These are phyloP conservation scores for Euphrasia arctica DNA, from an alignment of 305 asterid genomes.

Conservation along the genomic window DNA sequence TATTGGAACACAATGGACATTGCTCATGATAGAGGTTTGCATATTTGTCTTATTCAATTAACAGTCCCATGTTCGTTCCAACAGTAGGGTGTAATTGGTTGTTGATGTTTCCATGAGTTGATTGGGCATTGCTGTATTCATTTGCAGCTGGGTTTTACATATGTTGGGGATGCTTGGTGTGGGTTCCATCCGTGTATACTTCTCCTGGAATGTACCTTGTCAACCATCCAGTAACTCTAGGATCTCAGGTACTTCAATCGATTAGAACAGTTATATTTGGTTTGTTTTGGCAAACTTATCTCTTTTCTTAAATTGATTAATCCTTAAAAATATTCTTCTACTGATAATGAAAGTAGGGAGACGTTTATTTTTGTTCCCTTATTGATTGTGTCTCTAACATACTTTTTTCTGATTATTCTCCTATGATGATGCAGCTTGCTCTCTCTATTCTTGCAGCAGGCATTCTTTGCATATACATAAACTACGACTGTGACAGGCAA, in stretches of 20 bases:
- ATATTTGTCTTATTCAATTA: slow-evolving; percentile 11
- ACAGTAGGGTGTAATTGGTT: too few relatives aligned
- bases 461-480: slow-evolving; percentile 74
- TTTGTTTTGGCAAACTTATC: neutral
- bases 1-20: slow-evolving; percentile 99
- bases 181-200: slow-evolving; percentile 94
- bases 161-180: slow-evolving; percentile 99
- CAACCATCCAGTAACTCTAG: slow-evolving; percentile 84
- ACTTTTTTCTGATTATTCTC: slow-evolving; percentile 5
- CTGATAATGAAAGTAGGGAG: neutral
- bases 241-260: slow-evolving; percentile 58
- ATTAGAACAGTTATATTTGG: too few relatives aligned
- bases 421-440: slow-evolving; percentile 56
- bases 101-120: neutral
- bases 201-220: slow-evolving; percentile 99
- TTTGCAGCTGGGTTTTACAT: slow-evolving; percentile 93
- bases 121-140: slow-evolving; percentile 16
- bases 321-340: neutral
- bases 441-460: slow-evolving; percentile 67
- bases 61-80: neutral
- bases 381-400: slow-evolving; percentile 27
- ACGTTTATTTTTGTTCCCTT: neutral
- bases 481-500: slow-evolving; percentile 93
- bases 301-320: neutral
- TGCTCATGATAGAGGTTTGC: slow-evolving; percentile 94